Evolutionary conservation across 1,284 basidiomycete genomes (phyloP), one percentile per base, ranked within the genome.

Genomic region (Pyrrhoderma noxium): DNA sequence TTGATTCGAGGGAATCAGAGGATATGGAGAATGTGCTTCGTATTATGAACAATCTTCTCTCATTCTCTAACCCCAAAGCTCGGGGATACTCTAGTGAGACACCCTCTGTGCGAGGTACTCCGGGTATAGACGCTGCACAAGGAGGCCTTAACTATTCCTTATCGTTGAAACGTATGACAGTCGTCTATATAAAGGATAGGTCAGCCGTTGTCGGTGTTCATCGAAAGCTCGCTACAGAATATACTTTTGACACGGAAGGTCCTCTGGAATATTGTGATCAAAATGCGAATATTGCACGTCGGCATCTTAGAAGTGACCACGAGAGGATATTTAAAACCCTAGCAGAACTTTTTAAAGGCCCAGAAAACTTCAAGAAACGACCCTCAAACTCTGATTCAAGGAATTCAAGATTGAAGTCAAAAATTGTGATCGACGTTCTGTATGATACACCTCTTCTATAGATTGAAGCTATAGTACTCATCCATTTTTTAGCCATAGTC

Each of bases 41-140:
- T 5, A 77, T 85, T 56, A 85, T 87, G 83, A 84, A 82, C 3
- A 85, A 84, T 60, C 67, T 88, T 1, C 70, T 87, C 45, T 78
- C 79, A 0, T 75, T 80, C 58, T 75, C 79, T n/a, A 75, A 74
- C 45, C 73, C 74, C 23, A 74, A 72, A 50, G 27, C 27, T 5
- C 27, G 7, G 11, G 27, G 27, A 31, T 5, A 5, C 27, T 62
- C 65, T 51, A 69, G 63, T 23, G 62, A 65, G 1, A 68, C 68
- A 2, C 65, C 69, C 9, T 59, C 70, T 4, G 56, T 58, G 21
- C 43, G 36, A 48, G 62, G 59, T 18, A 56, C 60, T 34, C 11
- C 27, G 7, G 11, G 27, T 11, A 11, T 11, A 31, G 70, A 64
- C n/a, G 67, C 68, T 1, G 56, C 61, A 4, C 62, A 64, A 11